phyloP scores from a whole-genome alignment of 1,139 yeast genomes.

The Scheffersomyces lignicola region DNA sequence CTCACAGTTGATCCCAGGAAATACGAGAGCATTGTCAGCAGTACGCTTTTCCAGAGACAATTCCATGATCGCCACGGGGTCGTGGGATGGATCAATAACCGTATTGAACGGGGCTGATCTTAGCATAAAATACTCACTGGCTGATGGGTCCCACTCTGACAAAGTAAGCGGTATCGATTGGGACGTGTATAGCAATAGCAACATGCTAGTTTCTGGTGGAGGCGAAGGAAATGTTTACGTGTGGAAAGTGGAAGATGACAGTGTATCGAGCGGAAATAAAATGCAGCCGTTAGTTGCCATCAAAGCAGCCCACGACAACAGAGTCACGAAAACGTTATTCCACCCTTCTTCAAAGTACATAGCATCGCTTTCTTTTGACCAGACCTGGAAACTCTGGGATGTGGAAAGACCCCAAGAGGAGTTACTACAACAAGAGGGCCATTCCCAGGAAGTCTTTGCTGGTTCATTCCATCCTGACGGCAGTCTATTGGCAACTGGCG shows the following conservation, averaged over 20 bases:
- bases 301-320: conserved; percentile 43
- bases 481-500: conserved; percentile 71
- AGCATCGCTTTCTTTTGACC: conserved; percentile 79
- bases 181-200: conserved; percentile 26
- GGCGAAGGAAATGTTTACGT: conserved; percentile 58
- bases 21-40: conserved; percentile 65
- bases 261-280: conserved; percentile 5
- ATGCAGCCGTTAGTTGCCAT: conserved; percentile 19
- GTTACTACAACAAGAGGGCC: conserved; percentile 74
- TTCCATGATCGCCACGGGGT: conserved; percentile 58
- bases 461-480: conserved; percentile 78
- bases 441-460: conserved; percentile 68
- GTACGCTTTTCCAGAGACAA: conserved; percentile 46
- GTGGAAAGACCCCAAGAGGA: conserved; percentile 32
- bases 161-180: conserved; percentile 74
- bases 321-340: conserved; percentile 64
- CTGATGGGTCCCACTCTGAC: conserved; percentile 47
- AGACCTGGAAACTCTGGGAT: conserved; percentile 93
- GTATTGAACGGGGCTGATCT: conserved; percentile 39
- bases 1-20: conserved; percentile 62
- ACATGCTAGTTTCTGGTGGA: conserved; percentile 57
- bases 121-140: conserved; percentile 23
- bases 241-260: conserved; percentile 32
- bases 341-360: conserved; percentile 64
- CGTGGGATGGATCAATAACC: conserved; percentile 77